Evolutionary conservation across 139 green algal genomes (phyloP).

Genomic region (Raphidocelis subcapitata): DNA sequence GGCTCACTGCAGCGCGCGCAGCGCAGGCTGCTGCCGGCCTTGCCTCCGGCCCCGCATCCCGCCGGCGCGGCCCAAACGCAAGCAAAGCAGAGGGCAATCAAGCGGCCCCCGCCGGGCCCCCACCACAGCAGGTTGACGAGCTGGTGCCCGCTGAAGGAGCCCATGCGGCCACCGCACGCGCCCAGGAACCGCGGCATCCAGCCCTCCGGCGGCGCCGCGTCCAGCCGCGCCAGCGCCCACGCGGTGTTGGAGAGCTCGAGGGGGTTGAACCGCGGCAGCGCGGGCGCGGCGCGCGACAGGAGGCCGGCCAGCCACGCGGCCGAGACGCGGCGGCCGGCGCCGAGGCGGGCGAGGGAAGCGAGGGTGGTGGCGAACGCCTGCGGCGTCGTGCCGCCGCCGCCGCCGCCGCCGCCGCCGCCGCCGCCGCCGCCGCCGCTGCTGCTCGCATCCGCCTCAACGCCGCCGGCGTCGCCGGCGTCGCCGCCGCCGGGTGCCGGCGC

Average conservation of each 20-base stretch:
- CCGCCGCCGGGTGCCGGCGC: no score
- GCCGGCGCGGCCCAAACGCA: no score
- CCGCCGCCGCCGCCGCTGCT: no score
- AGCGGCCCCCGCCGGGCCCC: no score
- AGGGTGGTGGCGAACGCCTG: conserved; percentile 17
- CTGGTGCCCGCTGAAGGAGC: conserved; percentile 1
- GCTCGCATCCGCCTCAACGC: no score
- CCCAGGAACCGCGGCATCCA: conserved; percentile 8
- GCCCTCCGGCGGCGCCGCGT: neutral
- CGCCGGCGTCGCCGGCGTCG: no score
- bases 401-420: no score
- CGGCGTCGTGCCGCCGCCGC: neutral
- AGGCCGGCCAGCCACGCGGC: neutral
- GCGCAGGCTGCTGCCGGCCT: no score
- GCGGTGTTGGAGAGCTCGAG: conserved; percentile 14
- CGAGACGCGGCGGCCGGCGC: neutral
- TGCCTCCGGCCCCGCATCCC: no score
- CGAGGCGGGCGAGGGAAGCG: neutral
- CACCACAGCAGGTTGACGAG: conserved; percentile 20
- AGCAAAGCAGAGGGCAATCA: no score
- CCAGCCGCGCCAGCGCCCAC: conserved; percentile 17
- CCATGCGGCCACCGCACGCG: neutral
- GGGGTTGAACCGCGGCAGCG: neutral
- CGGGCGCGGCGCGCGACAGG: neutral
- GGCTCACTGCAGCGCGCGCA: no score